Evolutionary conservation across 495 filamentous ascomycete genomes (phyloP), one percentile per base, ranked within the genome.

Genomic region (Pyrenopolyporus hunteri): DNA sequence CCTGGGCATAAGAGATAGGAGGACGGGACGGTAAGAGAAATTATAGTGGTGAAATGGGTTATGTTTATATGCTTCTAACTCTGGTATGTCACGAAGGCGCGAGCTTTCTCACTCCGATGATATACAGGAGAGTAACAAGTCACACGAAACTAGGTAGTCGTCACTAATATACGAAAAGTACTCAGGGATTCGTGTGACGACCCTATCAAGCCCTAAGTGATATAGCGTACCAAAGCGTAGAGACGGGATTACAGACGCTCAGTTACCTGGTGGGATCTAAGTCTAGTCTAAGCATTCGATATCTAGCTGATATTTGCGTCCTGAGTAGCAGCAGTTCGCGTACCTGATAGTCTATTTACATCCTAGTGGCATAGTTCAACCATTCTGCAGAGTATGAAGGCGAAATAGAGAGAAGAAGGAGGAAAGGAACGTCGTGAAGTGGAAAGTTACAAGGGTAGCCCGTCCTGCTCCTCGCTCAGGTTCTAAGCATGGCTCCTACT

Each of bases 221-320:
- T 1, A 40, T 10, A 11, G 37, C 22, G 22, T 40, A 40, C 37
- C 37, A 40, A 22, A 19, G 29, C n/a, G 43, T 29, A 29, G 31
- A 46, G 43, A 46, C 31, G 17, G 43, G 17, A 32, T 46, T 46
- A 25, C 31, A 14, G 43, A 46, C 31, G 25, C 13, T 46, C 31
- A n/a, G 11, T 46, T 25, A 11, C 43, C 48, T 61, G 52, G 57
- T 53, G 57, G 57, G 57, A 66, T 66, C 56, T 61, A 61, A 61
- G 46, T 66, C 63, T 66, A 66, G 49, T 65, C 57, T 61, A 60
- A 66, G 57, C 46, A 57, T 57, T 60, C 52, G 50, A 57, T 61
- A 61, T 52, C 51, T 57, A 44, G 57, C 25, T 54, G 52, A 52
- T 66, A 61, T 66, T 43, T 66, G 56, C 62, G 57, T 56, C 62